Percentiles rank a stretch among this genome's conserved stretches.
Evolutionary conservation across 345 rosid genomes (phyloP).

Genomic region (Populus alba): DNA sequence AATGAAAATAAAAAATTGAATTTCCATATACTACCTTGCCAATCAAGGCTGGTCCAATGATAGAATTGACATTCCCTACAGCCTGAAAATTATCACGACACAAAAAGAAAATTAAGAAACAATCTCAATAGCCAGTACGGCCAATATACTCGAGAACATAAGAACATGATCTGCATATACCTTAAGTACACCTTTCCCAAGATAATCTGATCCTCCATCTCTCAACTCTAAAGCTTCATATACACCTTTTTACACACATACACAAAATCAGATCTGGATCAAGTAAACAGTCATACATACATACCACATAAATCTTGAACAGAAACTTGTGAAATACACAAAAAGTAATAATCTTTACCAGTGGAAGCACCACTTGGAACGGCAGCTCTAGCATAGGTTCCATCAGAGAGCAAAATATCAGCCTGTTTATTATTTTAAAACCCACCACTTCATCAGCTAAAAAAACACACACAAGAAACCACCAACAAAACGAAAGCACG

Average conservation of each 20-base stretch:
- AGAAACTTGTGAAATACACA: not conserved
- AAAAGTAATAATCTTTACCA: slow-evolving; percentile 41
- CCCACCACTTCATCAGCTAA: not conserved
- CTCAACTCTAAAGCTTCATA: slow-evolving; percentile 95
- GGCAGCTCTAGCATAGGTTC: slow-evolving; percentile 65
- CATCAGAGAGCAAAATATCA: slow-evolving; percentile 58
- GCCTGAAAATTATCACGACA: slow-evolving; percentile 42
- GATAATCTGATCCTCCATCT: slow-evolving; percentile 95
- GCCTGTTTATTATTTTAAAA: slow-evolving; percentile 36
- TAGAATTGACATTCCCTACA: slow-evolving; percentile 67
- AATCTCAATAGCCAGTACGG: not conserved
- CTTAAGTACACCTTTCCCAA: slow-evolving; percentile 95
- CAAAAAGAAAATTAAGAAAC: not conserved
- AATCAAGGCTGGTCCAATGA: slow-evolving; percentile 82
- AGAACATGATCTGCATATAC: slow-evolving; percentile 24
- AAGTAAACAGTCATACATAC: not conserved
- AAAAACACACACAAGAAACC: not conserved
- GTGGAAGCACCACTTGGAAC: slow-evolving; percentile 99
- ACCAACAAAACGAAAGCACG: not conserved
- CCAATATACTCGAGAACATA: not conserved
- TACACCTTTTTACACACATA: slow-evolving; percentile 43
- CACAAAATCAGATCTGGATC: not conserved
- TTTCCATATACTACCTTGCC: slow-evolving; percentile 57
- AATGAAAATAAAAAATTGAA: not conserved
- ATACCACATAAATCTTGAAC: not conserved